A percentile compares a stretch with the other conserved stretches of the same genome.
Evolutionary conservation across 2,329 filamentous ascomycete genomes (phyloP).

Genomic region (Didymella pinodella): DNA sequence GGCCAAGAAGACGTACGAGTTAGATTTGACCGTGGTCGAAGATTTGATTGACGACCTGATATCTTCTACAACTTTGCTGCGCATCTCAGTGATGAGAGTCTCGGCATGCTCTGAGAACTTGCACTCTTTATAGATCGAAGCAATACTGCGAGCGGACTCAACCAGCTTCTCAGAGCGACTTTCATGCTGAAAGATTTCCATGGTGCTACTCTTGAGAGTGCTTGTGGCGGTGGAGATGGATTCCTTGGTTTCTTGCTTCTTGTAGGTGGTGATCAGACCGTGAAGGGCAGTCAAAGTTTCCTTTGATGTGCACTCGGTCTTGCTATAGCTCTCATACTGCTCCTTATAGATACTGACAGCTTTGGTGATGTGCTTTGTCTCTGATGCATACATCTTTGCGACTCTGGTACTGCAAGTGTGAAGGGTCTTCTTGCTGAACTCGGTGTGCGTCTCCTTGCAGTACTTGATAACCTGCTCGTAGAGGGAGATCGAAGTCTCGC

Average conservation of each 20-base stretch:
- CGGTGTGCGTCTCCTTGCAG: constrained; percentile 31
- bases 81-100: constrained; percentile 29
- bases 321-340: constrained; percentile 28
- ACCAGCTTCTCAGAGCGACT: constrained; percentile 29
- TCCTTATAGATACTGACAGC: constrained; percentile 31
- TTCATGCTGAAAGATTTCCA: constrained; percentile 34
- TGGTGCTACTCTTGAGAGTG: constrained; percentile 28
- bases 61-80: constrained; percentile 32
- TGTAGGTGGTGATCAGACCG: constrained; percentile 30
- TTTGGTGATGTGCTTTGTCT: constrained; percentile 40
- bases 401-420: constrained; percentile 60
- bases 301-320: constrained; percentile 26
- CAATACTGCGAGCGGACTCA: constrained; percentile 32
- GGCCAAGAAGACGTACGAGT: constrained; percentile 52
- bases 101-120: constrained; percentile 27
- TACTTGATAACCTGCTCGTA: constrained; percentile 34
- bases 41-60: constrained; percentile 23
- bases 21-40: constrained; percentile 21
- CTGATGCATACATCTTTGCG: constrained; percentile 57
- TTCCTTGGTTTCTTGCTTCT: constrained; percentile 35
- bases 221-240: constrained; percentile 28
- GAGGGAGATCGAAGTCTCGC: constrained; percentile 28
- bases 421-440: constrained; percentile 43
- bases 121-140: constrained; percentile 33
- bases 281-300: constrained; percentile 31